phyloP scores from a whole-genome alignment of 2,329 filamentous ascomycete genomes.

The Cladobotryum mycophilum region DNA sequence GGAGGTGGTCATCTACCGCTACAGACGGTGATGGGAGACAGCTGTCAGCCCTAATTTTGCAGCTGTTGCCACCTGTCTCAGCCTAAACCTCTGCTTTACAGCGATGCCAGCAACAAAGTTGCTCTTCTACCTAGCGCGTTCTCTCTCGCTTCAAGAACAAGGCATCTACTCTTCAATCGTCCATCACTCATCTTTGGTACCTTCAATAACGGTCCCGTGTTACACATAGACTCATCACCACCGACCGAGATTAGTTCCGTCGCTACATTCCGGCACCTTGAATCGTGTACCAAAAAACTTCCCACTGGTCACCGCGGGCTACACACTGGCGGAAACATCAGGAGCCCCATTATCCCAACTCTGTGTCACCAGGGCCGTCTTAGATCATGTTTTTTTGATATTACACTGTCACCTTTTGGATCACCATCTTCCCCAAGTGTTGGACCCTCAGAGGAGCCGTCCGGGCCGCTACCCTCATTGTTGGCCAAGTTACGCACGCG shows the following conservation, averaged over 20 bases:
- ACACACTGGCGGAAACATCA: slow-evolving; percentile 1
- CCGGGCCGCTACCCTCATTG: neutral
- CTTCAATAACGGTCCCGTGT: slow-evolving; percentile 8
- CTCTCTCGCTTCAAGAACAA: slow-evolving; percentile 16
- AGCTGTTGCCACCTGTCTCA: slow-evolving; percentile 5
- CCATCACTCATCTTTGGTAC: slow-evolving; percentile 9
- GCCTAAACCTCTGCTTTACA: slow-evolving; percentile 5
- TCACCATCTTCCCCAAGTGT: neutral
- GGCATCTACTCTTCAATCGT: neutral
- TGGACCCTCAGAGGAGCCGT: neutral
- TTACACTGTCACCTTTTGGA: slow-evolving; percentile 1
- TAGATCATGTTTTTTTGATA: slow-evolving; percentile 1
- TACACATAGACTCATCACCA: slow-evolving; percentile 9
- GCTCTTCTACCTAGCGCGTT: slow-evolving; percentile 6
- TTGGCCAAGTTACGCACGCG: slow-evolving; percentile 6
- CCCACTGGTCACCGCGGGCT: slow-evolving; percentile 1
- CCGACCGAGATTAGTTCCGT: neutral
- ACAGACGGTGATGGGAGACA: neutral
- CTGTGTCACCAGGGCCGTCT: slow-evolving; percentile 5
- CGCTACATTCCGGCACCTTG: no score
- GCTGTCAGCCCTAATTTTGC: neutral
- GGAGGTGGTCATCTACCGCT: no score
- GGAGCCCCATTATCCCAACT: neutral
- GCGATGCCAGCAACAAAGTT: slow-evolving; percentile 14
- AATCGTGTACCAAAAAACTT: neutral